Evolutionary conservation across 2,329 filamentous ascomycete genomes (phyloP), one percentile per base, ranked within the genome.

Genomic region (Aspergillus costaricaensis): DNA sequence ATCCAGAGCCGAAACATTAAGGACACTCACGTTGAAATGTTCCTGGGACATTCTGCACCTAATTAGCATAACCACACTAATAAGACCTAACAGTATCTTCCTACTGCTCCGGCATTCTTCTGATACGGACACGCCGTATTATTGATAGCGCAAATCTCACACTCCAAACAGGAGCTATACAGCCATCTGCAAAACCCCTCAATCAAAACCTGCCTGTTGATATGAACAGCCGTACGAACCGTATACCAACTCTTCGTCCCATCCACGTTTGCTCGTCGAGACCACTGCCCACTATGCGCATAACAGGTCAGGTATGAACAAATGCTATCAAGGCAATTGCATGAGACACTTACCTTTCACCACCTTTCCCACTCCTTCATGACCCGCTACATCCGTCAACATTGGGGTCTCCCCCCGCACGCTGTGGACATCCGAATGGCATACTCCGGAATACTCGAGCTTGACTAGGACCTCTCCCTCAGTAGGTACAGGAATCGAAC

Each of bases 381-480:
- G 80, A 2, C 80, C 80, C 3, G 80, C 79, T 4, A 81, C 76
- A 59, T 80, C 72, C 6, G 79, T 81, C 67, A 70, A 66, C 79
- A 81, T 70, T 50, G 75, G 66, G 62, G 79, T 72, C 65, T 78
- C 74, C 7, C 76, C 77, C 10, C 74, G 73, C 5, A 81, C 75
- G 61, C 79, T 81, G 60, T 77, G 77, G 58, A 80, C 76, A 67
- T 82, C 80, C 1, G 79, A 81, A 68, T 82, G 79, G 55, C 80
- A 82, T 23, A 82, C 77, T 0, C 80, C 80, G 0, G 78, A 80
- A 65, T 70, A 81, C 62, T 82, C 79, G 9, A 81, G 70, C 60
- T 81, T 81, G 41, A 82, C 72, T 14, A 82, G 73, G n/a, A 82
- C 60, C 58, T 82, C 78, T 4, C 77, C 74, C 1, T 74, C 62